Evolutionary conservation across 805 yeast genomes (phyloP).

Genomic region (Barnettozyma californica): DNA sequence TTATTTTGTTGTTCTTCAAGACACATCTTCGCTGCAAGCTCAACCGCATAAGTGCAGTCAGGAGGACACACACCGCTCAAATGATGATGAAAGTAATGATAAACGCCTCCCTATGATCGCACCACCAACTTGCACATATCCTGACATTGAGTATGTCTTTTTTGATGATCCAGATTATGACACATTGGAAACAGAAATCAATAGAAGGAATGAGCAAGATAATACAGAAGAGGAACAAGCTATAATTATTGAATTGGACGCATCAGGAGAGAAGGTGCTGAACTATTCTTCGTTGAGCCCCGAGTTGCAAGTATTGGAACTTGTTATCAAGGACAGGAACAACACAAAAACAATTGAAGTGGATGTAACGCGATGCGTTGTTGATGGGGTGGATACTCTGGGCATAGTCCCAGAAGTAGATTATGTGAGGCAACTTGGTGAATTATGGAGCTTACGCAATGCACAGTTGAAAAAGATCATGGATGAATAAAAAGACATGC

Average conservation of each 20-base stretch:
- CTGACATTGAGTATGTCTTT: slow-evolving; percentile 25
- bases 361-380: slow-evolving; percentile 16
- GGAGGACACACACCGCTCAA: not conserved
- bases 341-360: slow-evolving; percentile 22
- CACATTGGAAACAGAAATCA: slow-evolving; percentile 9
- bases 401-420: slow-evolving; percentile 10
- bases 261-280: slow-evolving; percentile 13
- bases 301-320: slow-evolving; percentile 16
- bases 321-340: slow-evolving; percentile 20
- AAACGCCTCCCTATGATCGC: not conserved
- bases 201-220: not conserved
- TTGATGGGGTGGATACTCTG: slow-evolving; percentile 5
- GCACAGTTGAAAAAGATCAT: slow-evolving; percentile 15
- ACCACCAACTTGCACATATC: slow-evolving; percentile 14
- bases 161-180: slow-evolving; percentile 22
- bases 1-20: slow-evolving; percentile 21
- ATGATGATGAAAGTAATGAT: not conserved
- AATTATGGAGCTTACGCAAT: slow-evolving; percentile 17
- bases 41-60: not conserved
- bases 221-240: slow-evolving; percentile 18
- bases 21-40: slow-evolving; percentile 4
- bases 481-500: not conserved
- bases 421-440: slow-evolving; percentile 16
- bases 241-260: slow-evolving; percentile 21
- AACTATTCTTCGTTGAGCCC: slow-evolving; percentile 14